Percentiles rank a stretch among this genome's conserved stretches.
Evolutionary conservation across 805 yeast genomes (phyloP).

Genomic region (Saccharomycopsis sp.): DNA sequence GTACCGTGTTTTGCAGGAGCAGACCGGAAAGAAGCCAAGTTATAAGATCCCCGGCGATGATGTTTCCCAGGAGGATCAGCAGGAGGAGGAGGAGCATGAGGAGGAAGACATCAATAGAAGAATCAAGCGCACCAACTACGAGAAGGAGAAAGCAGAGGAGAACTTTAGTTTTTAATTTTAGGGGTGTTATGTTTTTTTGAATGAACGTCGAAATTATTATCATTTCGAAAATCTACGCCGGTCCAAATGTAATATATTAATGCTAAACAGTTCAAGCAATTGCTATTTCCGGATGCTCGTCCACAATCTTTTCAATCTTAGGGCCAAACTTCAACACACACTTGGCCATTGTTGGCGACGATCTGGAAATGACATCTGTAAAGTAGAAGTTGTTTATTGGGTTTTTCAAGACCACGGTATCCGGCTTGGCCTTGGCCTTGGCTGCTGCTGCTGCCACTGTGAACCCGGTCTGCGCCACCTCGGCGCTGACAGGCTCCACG

Average conservation of each 20-base stretch:
- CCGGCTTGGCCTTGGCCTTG: constrained; percentile 31
- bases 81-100: constrained; percentile 8
- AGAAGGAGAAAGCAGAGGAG: constrained; percentile 5
- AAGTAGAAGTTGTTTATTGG: constrained; percentile 79
- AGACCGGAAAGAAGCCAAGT: too few species aligned
- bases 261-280: too few species aligned
- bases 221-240: not conserved
- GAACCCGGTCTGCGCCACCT: constrained; percentile 49
- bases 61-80: constrained; percentile 16
- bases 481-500: constrained; percentile 57
- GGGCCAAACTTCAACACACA: constrained; percentile 68
- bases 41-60: too few species aligned
- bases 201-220: not conserved
- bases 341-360: constrained; percentile 85
- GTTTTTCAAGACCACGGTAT: constrained; percentile 46
- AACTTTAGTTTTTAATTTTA: constrained; percentile 4
- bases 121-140: constrained; percentile 7
- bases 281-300: constrained; percentile 29
- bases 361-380: constrained; percentile 80
- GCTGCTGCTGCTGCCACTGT: constrained; percentile 31
- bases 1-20: too few species aligned
- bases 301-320: constrained; percentile 49
- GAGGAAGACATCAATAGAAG: constrained; percentile 3
- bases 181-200: not conserved
- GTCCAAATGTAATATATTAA: too few species aligned